phyloP scores from a whole-genome alignment of 192 early-diverging fungal genomes.

The Backusella sp. region DNA sequence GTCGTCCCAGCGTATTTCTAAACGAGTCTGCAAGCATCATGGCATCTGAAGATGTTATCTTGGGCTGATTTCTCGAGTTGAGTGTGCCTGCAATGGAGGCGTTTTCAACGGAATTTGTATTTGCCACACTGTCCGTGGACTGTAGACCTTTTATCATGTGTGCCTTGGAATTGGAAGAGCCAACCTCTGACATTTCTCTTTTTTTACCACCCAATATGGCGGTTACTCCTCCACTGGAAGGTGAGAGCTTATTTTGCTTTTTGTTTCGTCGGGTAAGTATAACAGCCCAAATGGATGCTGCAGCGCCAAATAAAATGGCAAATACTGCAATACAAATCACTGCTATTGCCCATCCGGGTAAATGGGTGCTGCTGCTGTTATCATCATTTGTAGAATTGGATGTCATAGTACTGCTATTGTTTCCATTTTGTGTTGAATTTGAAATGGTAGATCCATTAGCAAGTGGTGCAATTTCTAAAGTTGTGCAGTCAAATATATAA shows the following conservation, averaged over 20 bases:
- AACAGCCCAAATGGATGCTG: constrained; percentile 15
- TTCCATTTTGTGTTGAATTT: neutral
- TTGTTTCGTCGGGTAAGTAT: neutral
- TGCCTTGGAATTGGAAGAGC: neutral
- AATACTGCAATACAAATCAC: constrained; percentile 28
- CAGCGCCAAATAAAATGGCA: constrained; percentile 15
- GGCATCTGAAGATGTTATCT: constrained; percentile 24
- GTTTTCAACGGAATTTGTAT: constrained; percentile 1
- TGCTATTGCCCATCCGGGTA: constrained; percentile 30
- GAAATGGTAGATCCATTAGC: neutral
- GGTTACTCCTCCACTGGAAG: neutral
- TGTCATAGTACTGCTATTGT: neutral
- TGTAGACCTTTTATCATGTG: neutral
- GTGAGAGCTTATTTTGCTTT: constrained; percentile 14
- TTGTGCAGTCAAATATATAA: neutral
- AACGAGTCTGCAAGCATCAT: constrained; percentile 33
- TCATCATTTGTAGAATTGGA: neutral
- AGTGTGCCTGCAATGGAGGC: constrained; percentile 8
- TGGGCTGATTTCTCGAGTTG: neutral
- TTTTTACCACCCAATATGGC: neutral
- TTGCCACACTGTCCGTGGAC: constrained; percentile 9
- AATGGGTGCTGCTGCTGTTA: neutral
- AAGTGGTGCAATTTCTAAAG: neutral
- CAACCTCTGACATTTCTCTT: neutral
- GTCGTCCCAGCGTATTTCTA: constrained; percentile 23